Percentiles rank a stretch among this genome's conserved stretches.
These are phyloP conservation scores for Gaillardinia entomophila DNA, from an alignment of 805 yeast species.

Conservation along the genomic window DNA sequence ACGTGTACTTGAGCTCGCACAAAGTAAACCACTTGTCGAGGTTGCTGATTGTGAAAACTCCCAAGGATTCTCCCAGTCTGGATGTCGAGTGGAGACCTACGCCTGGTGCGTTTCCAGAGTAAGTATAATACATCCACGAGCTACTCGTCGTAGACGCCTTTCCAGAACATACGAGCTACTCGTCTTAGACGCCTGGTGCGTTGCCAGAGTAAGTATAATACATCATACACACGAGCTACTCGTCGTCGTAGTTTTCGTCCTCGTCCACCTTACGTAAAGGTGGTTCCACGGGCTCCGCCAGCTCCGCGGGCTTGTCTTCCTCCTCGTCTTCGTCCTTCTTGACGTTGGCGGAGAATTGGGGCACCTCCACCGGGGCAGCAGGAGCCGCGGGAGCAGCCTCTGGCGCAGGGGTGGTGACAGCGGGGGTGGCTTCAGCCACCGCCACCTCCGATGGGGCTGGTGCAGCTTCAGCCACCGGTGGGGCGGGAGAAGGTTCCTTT, in stretches of 20 bases:
- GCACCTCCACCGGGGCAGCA: conserved; percentile 4
- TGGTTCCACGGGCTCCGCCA: conserved; percentile 31
- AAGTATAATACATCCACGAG: neutral
- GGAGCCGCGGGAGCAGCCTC: conserved; percentile 2
- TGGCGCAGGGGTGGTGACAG: conserved; percentile 3
- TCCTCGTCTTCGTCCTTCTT: conserved; percentile 17
- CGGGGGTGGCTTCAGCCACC: neutral
- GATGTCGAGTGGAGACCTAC: neutral
- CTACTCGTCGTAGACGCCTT: too few species aligned
- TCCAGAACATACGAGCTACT: too few species aligned
- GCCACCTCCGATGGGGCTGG: conserved; percentile 4
- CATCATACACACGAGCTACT: conserved; percentile 8
- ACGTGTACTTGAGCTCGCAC: conserved; percentile 21
- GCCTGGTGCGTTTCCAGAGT: neutral
- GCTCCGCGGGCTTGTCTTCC: conserved; percentile 21
- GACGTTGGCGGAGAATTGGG: conserved; percentile 15
- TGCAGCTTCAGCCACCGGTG: conserved; percentile 1
- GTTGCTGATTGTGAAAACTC: conserved; percentile 13
- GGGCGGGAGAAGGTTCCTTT: conserved; percentile 3
- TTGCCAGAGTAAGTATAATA: neutral
- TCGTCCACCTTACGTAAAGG: conserved; percentile 42
- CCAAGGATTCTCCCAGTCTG: conserved; percentile 1
- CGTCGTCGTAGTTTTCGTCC: conserved; percentile 43
- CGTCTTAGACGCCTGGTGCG: neutral
- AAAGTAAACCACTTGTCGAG: conserved; percentile 25